Base-by-base conservation (phyloP, 208 protist species). In the Trypanosoma congolense region DNA sequence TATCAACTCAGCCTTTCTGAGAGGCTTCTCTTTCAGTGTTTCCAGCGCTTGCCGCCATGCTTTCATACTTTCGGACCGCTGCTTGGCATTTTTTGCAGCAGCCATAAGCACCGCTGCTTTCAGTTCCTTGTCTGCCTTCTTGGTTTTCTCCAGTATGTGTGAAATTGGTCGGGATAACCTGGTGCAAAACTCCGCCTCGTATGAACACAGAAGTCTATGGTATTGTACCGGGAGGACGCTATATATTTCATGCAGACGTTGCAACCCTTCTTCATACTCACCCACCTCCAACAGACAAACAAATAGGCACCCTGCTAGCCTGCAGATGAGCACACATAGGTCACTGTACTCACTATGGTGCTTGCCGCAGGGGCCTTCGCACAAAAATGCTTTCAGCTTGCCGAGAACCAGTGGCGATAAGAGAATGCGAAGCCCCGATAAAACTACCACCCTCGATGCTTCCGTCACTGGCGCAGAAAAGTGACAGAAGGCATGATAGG, bases 361-460 rank as follows among this genome's bases (percentile, higher is more conserved):
- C 44, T 40, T 50, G 22, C 44, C 52, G 49, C 36, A 47, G 26
- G 31, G n/a, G 3, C 19, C 14, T 24, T 19, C 51, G 16, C 43
- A 51, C 28, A 26, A 42, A 14, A 30, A 53, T 38, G 45, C 44
- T 6, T 16, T 10, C 14, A 61, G 19, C 42, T 56, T 61, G 12
- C 52, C 33, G 10, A 69, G 4, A 19, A 69, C 33, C 1, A 36
- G 53, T 18, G 44, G 38, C 29, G 86, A 90, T 19, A 93, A 73
- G 48, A 93, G 48, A 64, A 90, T 88, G 41, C 73, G 63, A 48
- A 93, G 46, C 50, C 82, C 88, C 3, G 85, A 71, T 1, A 86
- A 30, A 35, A 87, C 44, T 48, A 79, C 43, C 18, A 59, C 40
- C 19, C 73, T 41, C 3, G 48, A 65, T 6, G 43, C 22, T 25